Evolutionary conservation across 2,329 filamentous ascomycete genomes (phyloP).

Genomic region (Sporothrix protearum): DNA sequence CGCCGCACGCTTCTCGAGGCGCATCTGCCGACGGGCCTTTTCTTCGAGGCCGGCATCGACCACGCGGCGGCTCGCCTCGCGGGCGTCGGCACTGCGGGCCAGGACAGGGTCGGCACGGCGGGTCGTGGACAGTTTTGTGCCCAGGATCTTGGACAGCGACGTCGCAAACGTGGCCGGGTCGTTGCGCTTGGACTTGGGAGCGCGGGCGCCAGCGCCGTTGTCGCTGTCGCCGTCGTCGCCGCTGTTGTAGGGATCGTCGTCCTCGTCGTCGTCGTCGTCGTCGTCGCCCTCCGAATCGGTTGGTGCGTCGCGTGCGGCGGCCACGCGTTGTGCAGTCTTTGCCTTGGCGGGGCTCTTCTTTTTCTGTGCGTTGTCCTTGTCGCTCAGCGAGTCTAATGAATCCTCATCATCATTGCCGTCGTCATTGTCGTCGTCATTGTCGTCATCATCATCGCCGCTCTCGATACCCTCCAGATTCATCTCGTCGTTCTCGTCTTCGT

Average conservation of each 20-base stretch:
- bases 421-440: slow-evolving; percentile 33
- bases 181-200: slow-evolving; percentile 72
- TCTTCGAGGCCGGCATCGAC: slow-evolving; percentile 75
- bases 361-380: slow-evolving; percentile 32
- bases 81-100: slow-evolving; percentile 72
- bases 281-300: slow-evolving; percentile 39
- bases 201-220: slow-evolving; percentile 38
- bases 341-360: slow-evolving; percentile 38
- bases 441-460: slow-evolving; percentile 29
- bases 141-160: slow-evolving; percentile 88
- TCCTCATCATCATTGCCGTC: slow-evolving; percentile 42
- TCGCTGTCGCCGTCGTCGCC: slow-evolving; percentile 35
- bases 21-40: slow-evolving; percentile 73
- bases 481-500: slow-evolving; percentile 35
- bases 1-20: slow-evolving; percentile 73
- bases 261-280: slow-evolving; percentile 35
- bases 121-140: slow-evolving; percentile 77
- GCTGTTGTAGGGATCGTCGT: slow-evolving; percentile 36
- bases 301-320: slow-evolving; percentile 23
- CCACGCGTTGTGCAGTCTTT: slow-evolving; percentile 13
- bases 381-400: slow-evolving; percentile 32
- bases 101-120: slow-evolving; percentile 89
- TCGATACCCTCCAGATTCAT: slow-evolving; percentile 22
- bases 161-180: slow-evolving; percentile 88
- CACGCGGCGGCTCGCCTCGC: slow-evolving; percentile 66